Percentiles rank a stretch among this genome's conserved stretches.
phyloP scores from a whole-genome alignment of 352 stramenopile genomes.

The Globisporangium emineosum region DNA sequence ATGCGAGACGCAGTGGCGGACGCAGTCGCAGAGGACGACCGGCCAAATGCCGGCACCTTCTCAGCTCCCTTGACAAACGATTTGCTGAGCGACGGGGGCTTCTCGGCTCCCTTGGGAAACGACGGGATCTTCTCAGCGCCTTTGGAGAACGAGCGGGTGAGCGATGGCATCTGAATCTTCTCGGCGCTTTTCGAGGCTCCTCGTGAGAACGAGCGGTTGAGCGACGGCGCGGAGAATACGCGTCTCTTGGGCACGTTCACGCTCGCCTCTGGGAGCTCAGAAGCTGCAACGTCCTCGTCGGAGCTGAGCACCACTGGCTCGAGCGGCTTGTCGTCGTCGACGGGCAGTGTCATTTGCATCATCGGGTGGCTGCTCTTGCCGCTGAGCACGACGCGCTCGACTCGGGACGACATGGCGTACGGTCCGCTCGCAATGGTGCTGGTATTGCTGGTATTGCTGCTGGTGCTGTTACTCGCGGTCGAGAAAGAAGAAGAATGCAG shows the following conservation, averaged over 20 bases:
- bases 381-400: slow-evolving; percentile 17
- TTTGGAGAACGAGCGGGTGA: slow-evolving; percentile 3
- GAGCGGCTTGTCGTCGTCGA: slow-evolving; percentile 6
- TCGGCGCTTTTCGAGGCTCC: slow-evolving; percentile 16
- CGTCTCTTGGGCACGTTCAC: slow-evolving; percentile 24
- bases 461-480: background rate
- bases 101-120: slow-evolving; percentile 18
- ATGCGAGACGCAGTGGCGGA: slow-evolving; percentile 36
- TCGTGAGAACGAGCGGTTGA: slow-evolving; percentile 28
- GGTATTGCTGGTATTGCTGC: background rate
- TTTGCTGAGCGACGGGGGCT: slow-evolving; percentile 12
- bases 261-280: background rate
- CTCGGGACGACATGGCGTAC: slow-evolving; percentile 10
- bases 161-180: background rate
- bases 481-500: slow-evolving; percentile 15
- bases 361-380: slow-evolving; percentile 15
- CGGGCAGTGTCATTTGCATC: slow-evolving; percentile 18
- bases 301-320: slow-evolving; percentile 5
- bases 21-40: slow-evolving; percentile 28
- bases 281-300: slow-evolving; percentile 10
- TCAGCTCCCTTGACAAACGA: slow-evolving; percentile 21
- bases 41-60: slow-evolving; percentile 15
- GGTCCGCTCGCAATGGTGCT: background rate
- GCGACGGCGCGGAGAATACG: slow-evolving; percentile 33
- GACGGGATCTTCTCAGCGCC: slow-evolving; percentile 13